Percentiles rank a stretch among this genome's conserved stretches.
Conservation (phyloP, 2,329 filamentous ascomycete species). For the Acephala macrosclerotiorum region DNA sequence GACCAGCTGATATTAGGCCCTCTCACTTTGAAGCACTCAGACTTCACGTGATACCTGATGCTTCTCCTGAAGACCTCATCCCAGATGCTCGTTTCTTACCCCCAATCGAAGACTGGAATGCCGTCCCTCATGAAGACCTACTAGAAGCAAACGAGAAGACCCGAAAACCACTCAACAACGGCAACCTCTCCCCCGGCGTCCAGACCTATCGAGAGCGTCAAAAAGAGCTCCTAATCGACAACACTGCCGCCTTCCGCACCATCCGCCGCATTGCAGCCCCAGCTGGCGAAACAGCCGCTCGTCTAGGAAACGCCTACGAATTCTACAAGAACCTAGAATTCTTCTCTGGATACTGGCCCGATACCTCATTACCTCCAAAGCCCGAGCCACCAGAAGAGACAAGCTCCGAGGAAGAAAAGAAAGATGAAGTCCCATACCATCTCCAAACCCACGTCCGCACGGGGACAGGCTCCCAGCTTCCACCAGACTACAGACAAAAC, state of each 20-base stretch:
- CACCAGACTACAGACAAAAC: constrained; percentile 62
- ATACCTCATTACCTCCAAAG: constrained; percentile 54
- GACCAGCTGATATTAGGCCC: constrained; percentile 56
- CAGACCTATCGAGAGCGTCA: constrained; percentile 65
- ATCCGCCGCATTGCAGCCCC: constrained; percentile 64
- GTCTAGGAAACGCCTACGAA: constrained; percentile 70
- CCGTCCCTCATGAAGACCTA: constrained; percentile 35
- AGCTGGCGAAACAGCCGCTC: constrained; percentile 59
- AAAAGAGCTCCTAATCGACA: constrained; percentile 62
- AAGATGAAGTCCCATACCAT: constrained; percentile 30
- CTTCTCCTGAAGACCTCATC: constrained; percentile 56
- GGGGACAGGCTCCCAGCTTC: constrained; percentile 61
- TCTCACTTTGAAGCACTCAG: constrained; percentile 64
- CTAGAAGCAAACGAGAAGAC: constrained; percentile 56
- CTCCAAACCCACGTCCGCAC: constrained; percentile 49
- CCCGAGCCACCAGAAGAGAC: constrained; percentile 17
- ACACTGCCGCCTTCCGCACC: constrained; percentile 66
- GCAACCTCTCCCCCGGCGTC: constrained; percentile 62
- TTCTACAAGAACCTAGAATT: constrained; percentile 69
- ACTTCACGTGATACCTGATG: constrained; percentile 61
- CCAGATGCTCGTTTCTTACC: constrained; percentile 62
- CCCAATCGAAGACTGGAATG: constrained; percentile 58
- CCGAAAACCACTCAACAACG: constrained; percentile 57
- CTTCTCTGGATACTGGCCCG: constrained; percentile 67
- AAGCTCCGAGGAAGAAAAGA: constrained; percentile 24